Percentiles rank a stretch among this genome's conserved stretches.
Evolutionary conservation across 495 filamentous ascomycete genomes (phyloP).

Genomic region (Rhypophila decipiens): DNA sequence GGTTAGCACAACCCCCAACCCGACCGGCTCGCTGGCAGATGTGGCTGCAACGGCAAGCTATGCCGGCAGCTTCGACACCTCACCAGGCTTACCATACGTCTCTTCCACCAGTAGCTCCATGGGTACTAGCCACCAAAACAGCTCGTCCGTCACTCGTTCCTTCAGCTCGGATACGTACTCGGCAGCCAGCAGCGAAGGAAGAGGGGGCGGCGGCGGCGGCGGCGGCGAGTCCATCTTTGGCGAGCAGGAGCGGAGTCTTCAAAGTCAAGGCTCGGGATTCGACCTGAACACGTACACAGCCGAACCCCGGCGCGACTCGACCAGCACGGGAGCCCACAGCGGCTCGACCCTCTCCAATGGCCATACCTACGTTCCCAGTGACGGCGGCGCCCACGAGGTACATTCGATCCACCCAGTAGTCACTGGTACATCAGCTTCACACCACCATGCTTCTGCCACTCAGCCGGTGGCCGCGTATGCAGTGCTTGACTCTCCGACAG

Average conservation of each 20-base stretch:
- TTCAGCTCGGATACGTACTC: constrained; percentile 13
- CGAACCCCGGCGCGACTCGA: constrained; percentile 16
- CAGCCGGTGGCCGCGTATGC: neutral
- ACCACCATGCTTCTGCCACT: neutral
- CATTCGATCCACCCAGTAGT: neutral
- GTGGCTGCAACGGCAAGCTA: constrained; percentile 17
- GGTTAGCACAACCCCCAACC: constrained; percentile 10
- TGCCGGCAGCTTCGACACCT: constrained; percentile 8
- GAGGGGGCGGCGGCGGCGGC: constrained; percentile 1
- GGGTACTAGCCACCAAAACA: constrained; percentile 2
- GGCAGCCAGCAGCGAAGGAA: constrained; percentile 3
- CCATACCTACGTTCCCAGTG: constrained; percentile 23
- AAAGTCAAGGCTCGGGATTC: constrained; percentile 15
- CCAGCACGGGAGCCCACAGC: constrained; percentile 7
- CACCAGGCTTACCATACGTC: constrained; percentile 7
- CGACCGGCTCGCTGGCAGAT: constrained; percentile 12
- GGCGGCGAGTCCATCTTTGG: constrained; percentile 12
- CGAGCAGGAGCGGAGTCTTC: constrained; percentile 16
- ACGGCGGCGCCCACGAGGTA: neutral
- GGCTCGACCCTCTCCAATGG: constrained; percentile 15
- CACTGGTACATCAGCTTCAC: no score
- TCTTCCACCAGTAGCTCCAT: constrained; percentile 1
- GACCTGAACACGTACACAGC: constrained; percentile 15
- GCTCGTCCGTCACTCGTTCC: neutral
- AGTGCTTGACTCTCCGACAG: neutral